These are phyloP conservation scores for Penicillium polonicum DNA, from an alignment of 2,329 filamentous ascomycete species.

Conservation along the genomic window DNA sequence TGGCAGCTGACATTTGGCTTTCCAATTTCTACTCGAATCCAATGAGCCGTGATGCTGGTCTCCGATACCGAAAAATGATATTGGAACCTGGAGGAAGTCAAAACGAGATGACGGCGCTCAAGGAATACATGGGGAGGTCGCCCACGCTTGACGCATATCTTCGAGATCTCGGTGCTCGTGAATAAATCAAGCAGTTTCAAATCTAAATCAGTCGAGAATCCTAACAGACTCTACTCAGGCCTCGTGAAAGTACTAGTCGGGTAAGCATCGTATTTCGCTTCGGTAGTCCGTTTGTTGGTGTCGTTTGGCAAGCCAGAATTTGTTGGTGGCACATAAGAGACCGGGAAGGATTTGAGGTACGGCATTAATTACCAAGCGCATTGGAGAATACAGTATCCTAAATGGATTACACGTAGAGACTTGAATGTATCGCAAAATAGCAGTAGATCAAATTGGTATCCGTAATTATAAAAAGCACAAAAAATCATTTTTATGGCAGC, in stretches of 20 bases:
- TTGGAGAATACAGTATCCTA: too few species aligned
- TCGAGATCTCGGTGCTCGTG: neutral
- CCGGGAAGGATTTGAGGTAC: too few species aligned
- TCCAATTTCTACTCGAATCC: neutral
- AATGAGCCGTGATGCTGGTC: neutral
- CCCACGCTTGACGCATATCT: neutral
- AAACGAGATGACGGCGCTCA: neutral
- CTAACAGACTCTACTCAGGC: too few species aligned
- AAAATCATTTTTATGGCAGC: conserved; percentile 1
- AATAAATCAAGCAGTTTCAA: too few species aligned
- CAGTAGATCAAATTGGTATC: neutral
- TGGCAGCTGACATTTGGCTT: neutral
- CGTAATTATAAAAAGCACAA: neutral
- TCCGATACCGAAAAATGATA: neutral
- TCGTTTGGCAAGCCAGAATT: too few species aligned
- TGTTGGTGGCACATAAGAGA: too few species aligned
- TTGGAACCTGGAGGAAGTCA: neutral
- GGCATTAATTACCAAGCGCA: too few species aligned
- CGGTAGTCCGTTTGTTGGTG: too few species aligned
- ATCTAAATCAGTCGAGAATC: too few species aligned
- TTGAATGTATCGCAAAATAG: neutral
- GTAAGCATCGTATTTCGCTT: too few species aligned
- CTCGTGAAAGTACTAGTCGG: too few species aligned
- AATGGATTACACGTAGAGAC: neutral
- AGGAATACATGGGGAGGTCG: neutral